Percentiles rank a stretch among this genome's conserved stretches.
Evolutionary conservation across 139 green algal species (phyloP).

Genomic region (Auxenochlorella pyrenoidosa): DNA sequence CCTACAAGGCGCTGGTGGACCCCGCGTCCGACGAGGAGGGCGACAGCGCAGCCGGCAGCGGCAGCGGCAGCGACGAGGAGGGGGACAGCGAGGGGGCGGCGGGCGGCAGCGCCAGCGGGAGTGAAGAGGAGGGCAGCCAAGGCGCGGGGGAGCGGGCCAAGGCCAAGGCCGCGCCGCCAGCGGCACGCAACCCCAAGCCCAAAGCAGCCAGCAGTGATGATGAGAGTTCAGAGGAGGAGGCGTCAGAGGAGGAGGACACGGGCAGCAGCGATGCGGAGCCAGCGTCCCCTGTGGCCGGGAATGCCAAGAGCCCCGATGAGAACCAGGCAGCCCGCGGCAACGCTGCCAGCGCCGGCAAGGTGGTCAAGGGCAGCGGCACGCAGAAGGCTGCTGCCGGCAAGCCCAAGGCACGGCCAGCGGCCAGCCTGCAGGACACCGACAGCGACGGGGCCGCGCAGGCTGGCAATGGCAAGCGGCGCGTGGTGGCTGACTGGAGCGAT

Average conservation of each 20-base stretch:
- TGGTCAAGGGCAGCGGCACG: background rate
- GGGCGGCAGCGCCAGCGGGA: background rate
- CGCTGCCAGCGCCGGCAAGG: background rate
- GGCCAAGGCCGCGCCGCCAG: background rate
- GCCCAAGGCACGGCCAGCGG: background rate
- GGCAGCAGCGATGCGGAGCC: slow-evolving; percentile 4
- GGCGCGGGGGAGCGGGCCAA: background rate
- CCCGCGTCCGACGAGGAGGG: slow-evolving; percentile 10
- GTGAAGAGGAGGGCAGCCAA: background rate
- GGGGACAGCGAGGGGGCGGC: background rate
- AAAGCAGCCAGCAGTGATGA: background rate
- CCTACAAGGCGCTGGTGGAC: slow-evolving; percentile 25
- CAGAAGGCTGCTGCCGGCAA: background rate
- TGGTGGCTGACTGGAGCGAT: slow-evolving; percentile 34
- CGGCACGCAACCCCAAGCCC: background rate
- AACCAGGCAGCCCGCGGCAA: slow-evolving; percentile 12
- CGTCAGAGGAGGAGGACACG: background rate
- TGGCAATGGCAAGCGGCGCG: slow-evolving; percentile 14
- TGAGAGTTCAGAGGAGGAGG: slow-evolving; percentile 13
- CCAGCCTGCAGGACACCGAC: slow-evolving; percentile 35
- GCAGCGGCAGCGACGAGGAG: slow-evolving; percentile 17
- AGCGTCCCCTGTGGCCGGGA: background rate
- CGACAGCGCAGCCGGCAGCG: background rate
- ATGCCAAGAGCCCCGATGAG: slow-evolving; percentile 13
- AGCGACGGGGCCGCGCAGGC: background rate